These are phyloP conservation scores for Echinosophora koreensis DNA, from an alignment of 306 rosid genomes.

Conservation along the genomic window DNA sequence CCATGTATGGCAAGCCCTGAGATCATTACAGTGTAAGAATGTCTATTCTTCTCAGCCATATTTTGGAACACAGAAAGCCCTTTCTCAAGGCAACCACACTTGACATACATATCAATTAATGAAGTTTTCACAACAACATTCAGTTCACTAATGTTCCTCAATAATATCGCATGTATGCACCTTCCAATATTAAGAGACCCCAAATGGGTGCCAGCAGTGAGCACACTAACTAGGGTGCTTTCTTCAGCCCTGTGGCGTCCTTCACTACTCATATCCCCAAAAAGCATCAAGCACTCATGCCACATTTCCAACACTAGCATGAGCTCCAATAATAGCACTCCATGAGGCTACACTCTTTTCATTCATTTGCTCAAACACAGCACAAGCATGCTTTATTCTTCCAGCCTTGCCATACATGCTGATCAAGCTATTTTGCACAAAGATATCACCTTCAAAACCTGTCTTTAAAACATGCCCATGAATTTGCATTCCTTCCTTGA, in stretches of 20 bases:
- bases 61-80: slow-evolving; percentile 60
- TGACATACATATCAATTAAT: slow-evolving; percentile 82
- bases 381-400: slow-evolving; percentile 51
- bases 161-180: slow-evolving; percentile 71
- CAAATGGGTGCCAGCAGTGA: slow-evolving; percentile 86
- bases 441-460: slow-evolving; percentile 68
- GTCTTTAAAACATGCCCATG: slow-evolving; percentile 76
- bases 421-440: slow-evolving; percentile 84
- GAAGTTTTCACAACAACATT: slow-evolving; percentile 83
- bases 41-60: slow-evolving; percentile 69
- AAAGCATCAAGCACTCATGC: slow-evolving; percentile 73
- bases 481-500: slow-evolving; percentile 67
- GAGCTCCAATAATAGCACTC: slow-evolving; percentile 86
- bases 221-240: slow-evolving; percentile 72
- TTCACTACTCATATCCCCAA: slow-evolving; percentile 68
- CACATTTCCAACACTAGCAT: slow-evolving; percentile 71
- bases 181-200: slow-evolving; percentile 78
- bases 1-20: slow-evolving; percentile 89
- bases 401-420: slow-evolving; percentile 80
- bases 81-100: slow-evolving; percentile 78
- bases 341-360: slow-evolving; percentile 82
- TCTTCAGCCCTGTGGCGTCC: slow-evolving; percentile 79
- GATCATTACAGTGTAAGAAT: slow-evolving; percentile 78
- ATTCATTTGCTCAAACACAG: slow-evolving; percentile 61
- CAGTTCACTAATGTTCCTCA: slow-evolving; percentile 74